Evolutionary conservation across 495 filamentous ascomycete genomes (phyloP).

Genomic region (Aspergillus asperescens): DNA sequence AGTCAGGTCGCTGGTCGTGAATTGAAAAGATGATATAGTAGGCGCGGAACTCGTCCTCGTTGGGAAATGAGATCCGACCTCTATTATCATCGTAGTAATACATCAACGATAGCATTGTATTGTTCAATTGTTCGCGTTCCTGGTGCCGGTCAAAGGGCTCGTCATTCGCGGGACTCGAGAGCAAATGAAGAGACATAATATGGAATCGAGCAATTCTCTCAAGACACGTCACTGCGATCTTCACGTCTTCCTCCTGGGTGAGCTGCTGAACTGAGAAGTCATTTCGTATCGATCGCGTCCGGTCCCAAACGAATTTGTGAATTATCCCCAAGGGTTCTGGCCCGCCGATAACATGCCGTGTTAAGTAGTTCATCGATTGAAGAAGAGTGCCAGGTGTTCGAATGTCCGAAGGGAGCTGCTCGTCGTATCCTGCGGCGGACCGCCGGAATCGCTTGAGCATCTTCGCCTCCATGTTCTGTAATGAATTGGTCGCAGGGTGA

Average conservation of each 20-base stretch:
- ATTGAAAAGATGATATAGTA: slow-evolving; percentile 86
- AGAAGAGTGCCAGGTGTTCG: slow-evolving; percentile 71
- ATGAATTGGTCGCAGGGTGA: slow-evolving; percentile 31
- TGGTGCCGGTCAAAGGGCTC: slow-evolving; percentile 81
- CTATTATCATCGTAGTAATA: slow-evolving; percentile 80
- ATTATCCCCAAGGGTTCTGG: slow-evolving; percentile 58
- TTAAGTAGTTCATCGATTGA: slow-evolving; percentile 75
- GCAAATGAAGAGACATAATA: slow-evolving; percentile 77
- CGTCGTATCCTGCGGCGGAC: slow-evolving; percentile 87
- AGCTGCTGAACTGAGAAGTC: slow-evolving; percentile 90
- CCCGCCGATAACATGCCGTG: slow-evolving; percentile 64
- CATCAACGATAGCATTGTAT: slow-evolving; percentile 79
- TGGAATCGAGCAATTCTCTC: slow-evolving; percentile 91
- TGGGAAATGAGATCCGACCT: slow-evolving; percentile 48
- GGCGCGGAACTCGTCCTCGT: slow-evolving; percentile 86
- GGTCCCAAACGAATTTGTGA: slow-evolving; percentile 91
- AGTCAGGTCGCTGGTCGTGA: slow-evolving; percentile 60
- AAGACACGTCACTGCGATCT: slow-evolving; percentile 68
- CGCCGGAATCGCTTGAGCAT: slow-evolving; percentile 86
- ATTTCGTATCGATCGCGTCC: slow-evolving; percentile 84
- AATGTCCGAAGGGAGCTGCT: slow-evolving; percentile 87
- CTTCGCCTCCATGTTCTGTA: slow-evolving; percentile 46
- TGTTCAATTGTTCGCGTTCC: slow-evolving; percentile 87
- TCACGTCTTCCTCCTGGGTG: slow-evolving; percentile 60
- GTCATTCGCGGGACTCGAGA: slow-evolving; percentile 59